A percentile compares a stretch with the other conserved stretches of the same genome.
Conservation (phyloP, 768 basidiomycete species). For the Hirschioporus abietinus region DNA sequence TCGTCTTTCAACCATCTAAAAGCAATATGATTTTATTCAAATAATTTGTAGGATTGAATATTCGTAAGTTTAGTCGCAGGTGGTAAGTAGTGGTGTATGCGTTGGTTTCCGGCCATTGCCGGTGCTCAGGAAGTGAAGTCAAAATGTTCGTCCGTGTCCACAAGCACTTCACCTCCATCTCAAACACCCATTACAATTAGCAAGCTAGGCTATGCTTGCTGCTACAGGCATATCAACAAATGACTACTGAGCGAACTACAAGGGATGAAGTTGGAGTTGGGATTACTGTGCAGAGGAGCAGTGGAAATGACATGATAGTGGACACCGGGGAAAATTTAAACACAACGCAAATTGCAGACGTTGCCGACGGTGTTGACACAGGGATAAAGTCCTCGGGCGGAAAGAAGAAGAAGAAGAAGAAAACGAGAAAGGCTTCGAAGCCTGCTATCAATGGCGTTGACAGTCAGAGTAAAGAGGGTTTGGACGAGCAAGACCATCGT, state of each 20-base stretch:
- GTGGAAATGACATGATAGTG: background rate
- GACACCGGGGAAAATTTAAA: background rate
- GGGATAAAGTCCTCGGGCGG: background rate
- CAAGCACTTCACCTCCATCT: background rate
- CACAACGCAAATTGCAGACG: background rate
- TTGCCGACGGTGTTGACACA: background rate
- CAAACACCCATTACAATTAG: background rate
- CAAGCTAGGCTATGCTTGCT: background rate
- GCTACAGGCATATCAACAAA: background rate
- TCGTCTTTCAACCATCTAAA: too few relatives aligned
- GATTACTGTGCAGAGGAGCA: background rate
- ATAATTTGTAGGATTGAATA: too few relatives aligned
- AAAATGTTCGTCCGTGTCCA: background rate
- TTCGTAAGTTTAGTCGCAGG: too few relatives aligned
- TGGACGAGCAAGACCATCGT: conserved; percentile 39
- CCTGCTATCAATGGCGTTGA: conserved; percentile 30
- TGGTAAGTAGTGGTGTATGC: too few relatives aligned
- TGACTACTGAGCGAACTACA: background rate
- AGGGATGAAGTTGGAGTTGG: background rate
- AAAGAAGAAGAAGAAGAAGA: conserved; percentile 67
- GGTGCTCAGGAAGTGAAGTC: background rate
- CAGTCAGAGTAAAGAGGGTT: conserved; percentile 24
- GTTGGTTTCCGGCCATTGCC: background rate
- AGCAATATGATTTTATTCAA: too few relatives aligned
- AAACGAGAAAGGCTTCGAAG: conserved; percentile 49